phyloP scores from a whole-genome alignment of 495 filamentous ascomycete species.

The Neurospora intermedia region DNA sequence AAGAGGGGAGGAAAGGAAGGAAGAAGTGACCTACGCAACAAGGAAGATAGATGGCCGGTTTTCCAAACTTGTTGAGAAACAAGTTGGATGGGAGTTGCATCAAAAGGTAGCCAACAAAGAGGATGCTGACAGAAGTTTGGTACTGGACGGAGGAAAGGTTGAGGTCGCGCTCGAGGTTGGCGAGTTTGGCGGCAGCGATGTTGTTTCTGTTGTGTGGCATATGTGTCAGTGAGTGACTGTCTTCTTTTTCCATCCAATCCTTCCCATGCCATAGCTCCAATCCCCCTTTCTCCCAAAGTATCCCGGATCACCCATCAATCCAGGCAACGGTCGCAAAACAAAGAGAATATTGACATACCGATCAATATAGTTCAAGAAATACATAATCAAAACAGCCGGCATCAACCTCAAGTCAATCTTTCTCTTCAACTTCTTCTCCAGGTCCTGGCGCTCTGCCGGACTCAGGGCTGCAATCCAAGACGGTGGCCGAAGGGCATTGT shows the following conservation, averaged over 20 bases:
- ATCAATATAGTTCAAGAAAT: slow-evolving; percentile 76
- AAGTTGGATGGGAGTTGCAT: slow-evolving; percentile 54
- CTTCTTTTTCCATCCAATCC: no score
- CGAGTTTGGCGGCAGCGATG: slow-evolving; percentile 42
- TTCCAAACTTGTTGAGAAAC: slow-evolving; percentile 45
- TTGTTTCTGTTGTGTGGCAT: slow-evolving; percentile 28
- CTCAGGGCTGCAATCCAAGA: slow-evolving; percentile 36
- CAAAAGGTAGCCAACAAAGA: slow-evolving; percentile 59
- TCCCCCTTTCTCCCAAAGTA: no score
- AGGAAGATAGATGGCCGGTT: slow-evolving; percentile 56
- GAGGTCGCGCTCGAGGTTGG: slow-evolving; percentile 37
- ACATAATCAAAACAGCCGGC: slow-evolving; percentile 44
- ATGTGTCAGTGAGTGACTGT: background rate
- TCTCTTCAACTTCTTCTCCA: slow-evolving; percentile 42
- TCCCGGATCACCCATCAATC: background rate
- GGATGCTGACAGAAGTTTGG: slow-evolving; percentile 54
- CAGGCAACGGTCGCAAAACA: background rate
- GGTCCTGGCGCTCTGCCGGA: slow-evolving; percentile 33
- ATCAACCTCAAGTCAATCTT: slow-evolving; percentile 56
- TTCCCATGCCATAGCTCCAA: no score
- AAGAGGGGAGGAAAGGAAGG: background rate
- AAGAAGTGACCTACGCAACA: slow-evolving; percentile 26
- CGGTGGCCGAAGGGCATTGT: slow-evolving; percentile 27
- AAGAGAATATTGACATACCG: slow-evolving; percentile 23
- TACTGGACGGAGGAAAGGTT: slow-evolving; percentile 34